phyloP scores from a whole-genome alignment of 2,329 filamentous ascomycete species.

The Beauveria sp. region DNA sequence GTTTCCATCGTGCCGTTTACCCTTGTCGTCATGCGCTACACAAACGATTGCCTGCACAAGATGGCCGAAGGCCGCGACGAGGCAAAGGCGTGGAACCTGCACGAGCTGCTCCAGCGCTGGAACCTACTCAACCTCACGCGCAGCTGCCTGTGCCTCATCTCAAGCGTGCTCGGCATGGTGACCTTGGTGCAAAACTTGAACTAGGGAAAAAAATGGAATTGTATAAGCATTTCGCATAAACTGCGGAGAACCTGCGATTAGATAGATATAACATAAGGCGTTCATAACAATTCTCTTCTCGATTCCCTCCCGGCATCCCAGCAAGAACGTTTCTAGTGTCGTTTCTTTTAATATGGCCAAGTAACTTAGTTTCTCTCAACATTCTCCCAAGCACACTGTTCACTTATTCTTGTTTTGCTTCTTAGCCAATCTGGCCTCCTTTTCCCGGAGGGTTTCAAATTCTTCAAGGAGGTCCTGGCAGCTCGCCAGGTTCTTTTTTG shows the following conservation, averaged over 20 bases:
- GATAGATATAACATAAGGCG: not conserved
- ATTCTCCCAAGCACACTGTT: not conserved
- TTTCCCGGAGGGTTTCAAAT: conserved; percentile 23
- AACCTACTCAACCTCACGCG: conserved; percentile 22
- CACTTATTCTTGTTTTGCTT: not conserved
- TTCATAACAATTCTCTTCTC: conserved; percentile 1
- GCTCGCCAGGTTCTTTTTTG: conserved; percentile 33
- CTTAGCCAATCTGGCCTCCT: not conserved
- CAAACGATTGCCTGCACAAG: conserved; percentile 26
- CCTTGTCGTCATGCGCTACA: conserved; percentile 26
- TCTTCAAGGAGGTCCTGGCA: conserved; percentile 28
- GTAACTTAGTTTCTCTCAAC: not conserved
- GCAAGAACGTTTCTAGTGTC: not conserved
- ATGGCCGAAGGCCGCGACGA: conserved; percentile 16
- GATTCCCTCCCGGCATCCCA: not conserved
- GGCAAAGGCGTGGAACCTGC: conserved; percentile 11
- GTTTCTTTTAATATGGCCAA: not conserved
- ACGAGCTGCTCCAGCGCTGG: conserved; percentile 17
- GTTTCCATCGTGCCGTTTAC: conserved; percentile 34
- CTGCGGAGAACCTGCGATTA: not conserved
- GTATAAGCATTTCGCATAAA: too few relatives aligned
- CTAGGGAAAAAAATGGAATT: not conserved
- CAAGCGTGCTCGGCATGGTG: conserved; percentile 17
- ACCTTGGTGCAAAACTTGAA: conserved; percentile 8
- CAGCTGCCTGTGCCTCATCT: conserved; percentile 24